Evolutionary conservation across 352 stramenopile species (phyloP), one percentile per base, ranked within the genome.

Genomic region (Globisporangium irregulare): DNA sequence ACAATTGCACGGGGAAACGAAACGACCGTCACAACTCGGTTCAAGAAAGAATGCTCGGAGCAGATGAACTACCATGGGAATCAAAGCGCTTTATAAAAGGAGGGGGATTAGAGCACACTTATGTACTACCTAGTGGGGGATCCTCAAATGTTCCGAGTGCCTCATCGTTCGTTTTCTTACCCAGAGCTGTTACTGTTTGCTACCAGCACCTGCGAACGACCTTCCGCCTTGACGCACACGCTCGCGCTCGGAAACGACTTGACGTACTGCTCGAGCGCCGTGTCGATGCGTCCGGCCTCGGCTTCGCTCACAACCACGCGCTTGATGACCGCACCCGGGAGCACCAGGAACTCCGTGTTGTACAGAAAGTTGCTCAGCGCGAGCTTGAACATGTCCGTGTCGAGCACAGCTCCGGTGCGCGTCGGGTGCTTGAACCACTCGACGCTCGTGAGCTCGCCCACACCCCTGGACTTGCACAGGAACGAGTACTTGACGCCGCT

Each of bases 241-340:
- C 12, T 68, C 10, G 53, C 36, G 24, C 29, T n/a, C 12, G 63
- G 54, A 12, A 63, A 46, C 24, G 36, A 22, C 54, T 56, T 63
- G 27, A 48, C 34, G 43, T 69, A 69, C 27, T 54, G 79, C 38
- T 69, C 63, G 5, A 88, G 38, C 89, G 80, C 57, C 54, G 38
- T 63, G 27, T 69, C 63, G 27, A 69, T 63, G 53, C 63, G 63
- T 48, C 34, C 36, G 10, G 89, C 70, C 84, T 92, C 89, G 57
- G 82, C 89, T 24, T 86, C 29, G 53, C 81, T 93, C 24, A 81
- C 70, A 62, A 86, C 82, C 18, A 86, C 60, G 7, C 73, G 59
- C 62, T 77, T 60, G 59, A 51, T 34, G 29, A 68, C 70, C 9
- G 74, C 87, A 1, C 79, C 70, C 0, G 82, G 81, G 27, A 80